phyloP scores from a whole-genome alignment of 352 stramenopile genomes.

The Phytophthora boehmeriae region DNA sequence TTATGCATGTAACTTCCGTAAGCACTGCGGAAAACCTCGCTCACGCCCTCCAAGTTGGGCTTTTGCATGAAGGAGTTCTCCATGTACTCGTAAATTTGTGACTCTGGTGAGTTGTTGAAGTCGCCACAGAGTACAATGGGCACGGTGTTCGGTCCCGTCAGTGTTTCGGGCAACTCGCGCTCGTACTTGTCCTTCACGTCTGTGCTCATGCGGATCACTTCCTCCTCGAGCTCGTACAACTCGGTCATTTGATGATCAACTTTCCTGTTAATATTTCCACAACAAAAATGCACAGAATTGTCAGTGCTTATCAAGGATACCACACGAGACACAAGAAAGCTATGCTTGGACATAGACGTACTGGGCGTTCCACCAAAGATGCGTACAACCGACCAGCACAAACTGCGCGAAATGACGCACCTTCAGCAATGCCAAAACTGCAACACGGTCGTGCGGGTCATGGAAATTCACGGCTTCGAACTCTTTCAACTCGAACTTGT shows the following conservation, averaged over 20 bases:
- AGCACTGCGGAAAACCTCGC: constrained; percentile 73
- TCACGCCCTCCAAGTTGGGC: constrained; percentile 72
- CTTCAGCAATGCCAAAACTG: constrained; percentile 85
- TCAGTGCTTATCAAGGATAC: background rate
- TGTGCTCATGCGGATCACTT: constrained; percentile 81
- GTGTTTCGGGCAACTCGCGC: constrained; percentile 53
- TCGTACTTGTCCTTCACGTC: constrained; percentile 87
- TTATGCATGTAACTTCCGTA: constrained; percentile 76
- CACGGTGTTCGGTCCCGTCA: constrained; percentile 57
- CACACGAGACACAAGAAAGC: background rate
- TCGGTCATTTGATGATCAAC: constrained; percentile 89
- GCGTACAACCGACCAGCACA: constrained; percentile 82
- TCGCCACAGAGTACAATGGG: constrained; percentile 86
- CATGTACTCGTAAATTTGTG: constrained; percentile 89
- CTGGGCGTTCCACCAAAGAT: constrained; percentile 90
- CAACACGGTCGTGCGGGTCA: constrained; percentile 85
- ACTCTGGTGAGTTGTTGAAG: constrained; percentile 90
- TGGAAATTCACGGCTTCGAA: constrained; percentile 89
- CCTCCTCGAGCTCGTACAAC: constrained; percentile 82
- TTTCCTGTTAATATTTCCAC: constrained; percentile 46
- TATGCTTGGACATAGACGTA: constrained; percentile 28
- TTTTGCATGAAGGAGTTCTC: constrained; percentile 88
- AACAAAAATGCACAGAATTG: background rate
- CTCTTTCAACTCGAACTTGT: constrained; percentile 88
- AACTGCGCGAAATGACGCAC: constrained; percentile 84